Percentiles rank a stretch among this genome's conserved stretches.
phyloP scores from a whole-genome alignment of 2,329 filamentous ascomycete species.

The Monilinia fructigena region DNA sequence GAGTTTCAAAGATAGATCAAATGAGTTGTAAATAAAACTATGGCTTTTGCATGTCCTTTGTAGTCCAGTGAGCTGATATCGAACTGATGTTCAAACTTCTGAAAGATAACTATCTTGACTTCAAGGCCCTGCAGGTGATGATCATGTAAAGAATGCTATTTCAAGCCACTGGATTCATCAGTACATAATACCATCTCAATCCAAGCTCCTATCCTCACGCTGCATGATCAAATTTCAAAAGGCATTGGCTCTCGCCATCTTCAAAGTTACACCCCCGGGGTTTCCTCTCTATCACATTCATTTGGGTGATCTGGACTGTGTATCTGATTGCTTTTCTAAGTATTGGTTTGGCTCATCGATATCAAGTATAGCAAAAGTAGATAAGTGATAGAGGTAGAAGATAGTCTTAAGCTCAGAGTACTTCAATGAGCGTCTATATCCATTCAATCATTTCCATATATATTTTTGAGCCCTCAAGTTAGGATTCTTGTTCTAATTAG shows the following conservation, averaged over 20 bases:
- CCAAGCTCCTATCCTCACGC: no score
- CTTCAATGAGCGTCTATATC: background rate
- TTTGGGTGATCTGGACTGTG: background rate
- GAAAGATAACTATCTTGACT: background rate
- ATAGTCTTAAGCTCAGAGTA: background rate
- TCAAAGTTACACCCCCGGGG: background rate
- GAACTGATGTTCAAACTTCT: background rate
- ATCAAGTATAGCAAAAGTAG: background rate
- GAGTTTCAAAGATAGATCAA: background rate
- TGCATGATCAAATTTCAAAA: background rate
- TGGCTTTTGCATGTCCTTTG: no score
- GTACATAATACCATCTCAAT: background rate
- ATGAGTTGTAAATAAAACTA: background rate
- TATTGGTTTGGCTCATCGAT: background rate
- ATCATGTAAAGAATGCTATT: background rate
- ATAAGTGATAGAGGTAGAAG: background rate
- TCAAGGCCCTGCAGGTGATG: background rate
- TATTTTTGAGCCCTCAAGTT: background rate
- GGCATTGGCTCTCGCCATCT: background rate
- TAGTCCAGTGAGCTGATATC: background rate
- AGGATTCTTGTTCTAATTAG: background rate
- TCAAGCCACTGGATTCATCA: background rate
- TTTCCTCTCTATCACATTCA: background rate
- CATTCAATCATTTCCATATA: background rate
- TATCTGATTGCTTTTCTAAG: no score